Percentiles rank a stretch among this genome's conserved stretches.
phyloP scores from a whole-genome alignment of 2,329 filamentous ascomycete species.

The Sporothrix phasma region DNA sequence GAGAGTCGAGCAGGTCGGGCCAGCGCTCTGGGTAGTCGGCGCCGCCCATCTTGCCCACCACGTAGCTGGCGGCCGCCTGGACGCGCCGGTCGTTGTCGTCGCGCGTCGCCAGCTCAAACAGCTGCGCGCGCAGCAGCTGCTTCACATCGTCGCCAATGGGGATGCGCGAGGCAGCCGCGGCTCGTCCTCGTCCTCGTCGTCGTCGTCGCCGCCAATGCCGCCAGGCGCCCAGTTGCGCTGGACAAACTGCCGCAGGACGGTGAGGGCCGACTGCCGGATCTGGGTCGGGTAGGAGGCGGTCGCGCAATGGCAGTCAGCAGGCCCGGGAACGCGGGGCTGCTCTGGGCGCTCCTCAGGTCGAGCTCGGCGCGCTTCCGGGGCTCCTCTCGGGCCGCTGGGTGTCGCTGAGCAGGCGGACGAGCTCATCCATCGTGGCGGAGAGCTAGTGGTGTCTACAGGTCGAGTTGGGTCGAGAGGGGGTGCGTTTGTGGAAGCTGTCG shows the following conservation, averaged over 20 bases:
- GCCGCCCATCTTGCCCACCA: constrained; percentile 87
- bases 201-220: constrained; percentile 62
- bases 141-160: constrained; percentile 66
- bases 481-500: not conserved
- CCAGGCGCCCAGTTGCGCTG: constrained; percentile 72
- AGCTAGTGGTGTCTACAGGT: not conserved
- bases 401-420: constrained; percentile 77
- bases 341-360: constrained; percentile 62
- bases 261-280: constrained; percentile 74
- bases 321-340: constrained; percentile 62
- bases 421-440: constrained; percentile 66
- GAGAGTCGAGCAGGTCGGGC: constrained; percentile 74
- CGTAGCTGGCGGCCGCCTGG: constrained; percentile 68
- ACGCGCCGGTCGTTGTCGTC: constrained; percentile 72
- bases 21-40: constrained; percentile 91
- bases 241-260: constrained; percentile 73
- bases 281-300: constrained; percentile 63
- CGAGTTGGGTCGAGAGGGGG: not conserved
- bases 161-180: constrained; percentile 38
- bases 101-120: constrained; percentile 70
- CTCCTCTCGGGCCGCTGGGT: constrained; percentile 67
- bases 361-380: constrained; percentile 80
- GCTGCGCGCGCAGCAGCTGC: constrained; percentile 56
- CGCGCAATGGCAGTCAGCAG: constrained; percentile 72
- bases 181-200: constrained; percentile 51